Base-by-base conservation (phyloP, 2,329 filamentous ascomycete species). In the Fusarium brevicatenulatum region DNA sequence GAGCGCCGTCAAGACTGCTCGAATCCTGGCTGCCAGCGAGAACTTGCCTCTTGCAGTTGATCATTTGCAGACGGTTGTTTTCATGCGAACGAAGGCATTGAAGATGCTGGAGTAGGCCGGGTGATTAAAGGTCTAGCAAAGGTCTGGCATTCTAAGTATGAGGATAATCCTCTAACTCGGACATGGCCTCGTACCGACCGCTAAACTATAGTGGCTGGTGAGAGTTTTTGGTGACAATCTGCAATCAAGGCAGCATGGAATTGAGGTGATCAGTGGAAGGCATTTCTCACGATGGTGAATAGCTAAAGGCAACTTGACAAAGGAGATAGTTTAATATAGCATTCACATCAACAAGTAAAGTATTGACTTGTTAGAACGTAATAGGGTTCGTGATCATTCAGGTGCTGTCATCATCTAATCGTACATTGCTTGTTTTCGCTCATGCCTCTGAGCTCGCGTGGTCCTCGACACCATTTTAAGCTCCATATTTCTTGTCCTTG, bases 401-500 rank as follows among this genome's bases (percentile, higher is more conserved):
- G 43, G 50, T 53, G 16, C 28, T 34, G 21, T 52, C n/a, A 11
- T 58, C 47, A 21, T 68, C 23, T 68, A 60, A 16, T 59, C 46
- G 21, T 59, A 65, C 59, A 71, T 13, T 40, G n/a, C 9, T 44
- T 57, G 23, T 25, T 28, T 34, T 63, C 4, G 44, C 21, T 36
- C 32, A 42, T 40, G 12, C 23, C 7, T 32, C 9, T 39, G 23
- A 46, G 19, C 21, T 23, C 34, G 23, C 12, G 19, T 34, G 8
- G 25, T 42, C 11, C 28, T 32, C 28, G 18, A 30, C 19, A 53
- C 52, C n/a, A 44, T 21, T 37, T 72, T 25, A 74, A 36, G 46
- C 42, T 18, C 81, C 81, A 39, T 75, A 80, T 47, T 82, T 78
- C 73, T 80, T 81, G 10, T 90, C 85, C 85, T 94, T 94, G 81